Conservation (phyloP, 2,329 filamentous ascomycete species). For the Claviceps citrina region DNA sequence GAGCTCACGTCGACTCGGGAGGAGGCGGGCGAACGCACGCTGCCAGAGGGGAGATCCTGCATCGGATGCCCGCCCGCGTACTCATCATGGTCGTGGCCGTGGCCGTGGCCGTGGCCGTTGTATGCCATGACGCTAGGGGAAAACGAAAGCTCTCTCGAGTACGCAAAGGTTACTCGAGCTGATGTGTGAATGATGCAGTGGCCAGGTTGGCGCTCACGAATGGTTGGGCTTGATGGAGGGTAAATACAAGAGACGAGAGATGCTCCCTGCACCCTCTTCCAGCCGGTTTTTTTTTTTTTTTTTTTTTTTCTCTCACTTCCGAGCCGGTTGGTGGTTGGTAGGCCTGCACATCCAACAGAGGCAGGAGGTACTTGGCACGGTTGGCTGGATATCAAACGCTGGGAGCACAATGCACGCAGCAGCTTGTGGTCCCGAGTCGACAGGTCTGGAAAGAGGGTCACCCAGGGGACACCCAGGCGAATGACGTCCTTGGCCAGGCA, state of each 20-base stretch:
- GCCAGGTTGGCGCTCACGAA: not conserved
- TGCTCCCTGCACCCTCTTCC: not conserved
- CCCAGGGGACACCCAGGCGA: not conserved
- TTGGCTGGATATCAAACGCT: too few relatives aligned
- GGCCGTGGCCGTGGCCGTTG: constrained; percentile 42
- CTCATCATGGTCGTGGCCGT: constrained; percentile 33
- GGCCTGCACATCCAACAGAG: not conserved
- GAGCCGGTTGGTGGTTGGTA: not conserved
- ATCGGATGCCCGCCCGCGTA: constrained; percentile 46
- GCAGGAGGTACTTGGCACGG: not conserved
- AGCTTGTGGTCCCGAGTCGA: not conserved
- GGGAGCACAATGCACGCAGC: not conserved
- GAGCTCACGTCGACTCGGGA: not conserved
- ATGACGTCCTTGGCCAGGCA: not conserved
- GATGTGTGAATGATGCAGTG: not conserved
- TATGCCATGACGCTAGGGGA: constrained; percentile 35
- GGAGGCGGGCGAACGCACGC: constrained; percentile 31
- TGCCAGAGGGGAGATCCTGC: constrained; percentile 48
- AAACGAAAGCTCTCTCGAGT: constrained; percentile 9
- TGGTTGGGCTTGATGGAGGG: not conserved
- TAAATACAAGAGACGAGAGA: not conserved
- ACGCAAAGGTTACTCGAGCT: constrained; percentile 5
- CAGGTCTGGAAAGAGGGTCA: constrained; percentile 7
- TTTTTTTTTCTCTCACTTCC: not conserved
- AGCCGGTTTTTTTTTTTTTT: not conserved